Conservation (phyloP, 345 rosid species). For the Pseudoturritis turrita region DNA sequence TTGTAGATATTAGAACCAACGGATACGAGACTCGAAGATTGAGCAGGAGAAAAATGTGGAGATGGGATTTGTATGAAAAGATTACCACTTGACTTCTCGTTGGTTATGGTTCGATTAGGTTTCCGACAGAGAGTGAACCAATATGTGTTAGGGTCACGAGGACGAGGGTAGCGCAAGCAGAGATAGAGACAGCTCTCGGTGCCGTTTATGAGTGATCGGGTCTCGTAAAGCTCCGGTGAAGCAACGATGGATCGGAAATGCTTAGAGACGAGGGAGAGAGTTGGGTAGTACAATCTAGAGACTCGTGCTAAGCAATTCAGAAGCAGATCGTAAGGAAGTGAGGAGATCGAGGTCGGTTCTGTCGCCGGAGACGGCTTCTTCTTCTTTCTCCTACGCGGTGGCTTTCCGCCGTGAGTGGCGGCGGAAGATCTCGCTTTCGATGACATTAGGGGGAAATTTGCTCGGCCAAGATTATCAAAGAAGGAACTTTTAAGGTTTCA, state of each 20-base stretch:
- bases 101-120: not conserved
- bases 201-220: not conserved
- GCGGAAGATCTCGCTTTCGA: not conserved
- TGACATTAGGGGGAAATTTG: no score
- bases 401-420: not conserved
- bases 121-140: slow-evolving; percentile 5
- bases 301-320: not conserved
- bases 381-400: not conserved
- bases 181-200: not conserved
- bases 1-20: slow-evolving; percentile 3
- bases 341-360: not conserved
- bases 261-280: not conserved
- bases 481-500: no score
- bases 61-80: not conserved
- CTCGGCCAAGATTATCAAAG: no score
- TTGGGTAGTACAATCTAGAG: not conserved
- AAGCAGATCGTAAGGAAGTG: not conserved
- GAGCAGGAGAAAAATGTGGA: not conserved
- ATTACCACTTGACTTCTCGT: not conserved
- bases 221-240: not conserved
- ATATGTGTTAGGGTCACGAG: not conserved
- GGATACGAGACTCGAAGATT: not conserved
- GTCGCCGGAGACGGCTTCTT: not conserved
- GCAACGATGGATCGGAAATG: not conserved
- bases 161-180: not conserved